phyloP scores from a whole-genome alignment of 2,329 filamentous ascomycete species.

The Metarhizium sp. region DNA sequence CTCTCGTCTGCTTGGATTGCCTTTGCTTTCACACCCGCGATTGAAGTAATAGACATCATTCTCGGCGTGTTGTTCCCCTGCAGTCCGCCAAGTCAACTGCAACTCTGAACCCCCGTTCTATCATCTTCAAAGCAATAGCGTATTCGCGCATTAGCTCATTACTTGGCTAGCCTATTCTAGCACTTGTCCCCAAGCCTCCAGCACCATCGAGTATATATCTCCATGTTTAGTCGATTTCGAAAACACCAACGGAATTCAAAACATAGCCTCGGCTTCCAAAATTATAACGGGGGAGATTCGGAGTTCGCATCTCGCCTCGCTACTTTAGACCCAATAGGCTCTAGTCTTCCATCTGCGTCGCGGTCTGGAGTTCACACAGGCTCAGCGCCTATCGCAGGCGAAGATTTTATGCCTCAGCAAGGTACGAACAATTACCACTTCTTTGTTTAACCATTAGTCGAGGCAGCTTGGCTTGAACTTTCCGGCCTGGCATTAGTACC shows the following conservation, averaged over 20 bases:
- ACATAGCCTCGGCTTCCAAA: conserved; percentile 9
- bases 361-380: background rate
- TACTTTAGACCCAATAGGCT: conserved; percentile 1
- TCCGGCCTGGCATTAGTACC: background rate
- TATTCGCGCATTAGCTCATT: background rate
- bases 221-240: conserved; percentile 29
- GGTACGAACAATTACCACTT: conserved; percentile 1
- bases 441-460: background rate
- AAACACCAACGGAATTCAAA: conserved; percentile 19
- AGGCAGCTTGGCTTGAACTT: background rate
- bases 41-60: background rate
- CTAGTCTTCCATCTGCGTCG: background rate
- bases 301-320: conserved; percentile 1
- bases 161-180: background rate
- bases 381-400: conserved; percentile 1
- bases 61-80: background rate
- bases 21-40: background rate
- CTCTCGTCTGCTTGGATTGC: background rate
- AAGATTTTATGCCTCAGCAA: background rate
- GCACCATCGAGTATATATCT: conserved; percentile 7
- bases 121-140: background rate
- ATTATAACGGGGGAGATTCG: conserved; percentile 4
- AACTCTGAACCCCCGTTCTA: background rate
- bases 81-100: background rate
- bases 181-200: background rate